phyloP scores from a whole-genome alignment of 345 rosid species.

The Aquilaria malaccensis region DNA sequence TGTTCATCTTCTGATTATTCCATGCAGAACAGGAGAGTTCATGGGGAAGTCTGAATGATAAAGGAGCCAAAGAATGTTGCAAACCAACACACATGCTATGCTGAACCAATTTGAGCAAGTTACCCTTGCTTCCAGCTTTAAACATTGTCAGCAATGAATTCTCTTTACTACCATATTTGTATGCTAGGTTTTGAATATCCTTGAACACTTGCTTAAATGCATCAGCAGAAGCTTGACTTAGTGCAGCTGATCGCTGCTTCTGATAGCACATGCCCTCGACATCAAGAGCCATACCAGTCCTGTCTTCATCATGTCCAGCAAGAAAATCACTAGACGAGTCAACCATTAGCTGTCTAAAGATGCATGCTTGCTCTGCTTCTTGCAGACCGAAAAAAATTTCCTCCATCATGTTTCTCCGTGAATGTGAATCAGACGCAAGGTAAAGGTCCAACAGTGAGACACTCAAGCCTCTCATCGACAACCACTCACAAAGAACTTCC shows the following conservation, averaged over 20 bases:
- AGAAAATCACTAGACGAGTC: conserved; percentile 55
- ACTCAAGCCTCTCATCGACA: conserved; percentile 68
- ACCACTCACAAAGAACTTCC: conserved; percentile 85
- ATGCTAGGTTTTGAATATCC: conserved; percentile 66
- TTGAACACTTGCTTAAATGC: conserved; percentile 68
- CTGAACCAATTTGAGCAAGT: conserved; percentile 64
- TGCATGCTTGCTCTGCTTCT: conserved; percentile 61
- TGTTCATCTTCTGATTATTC: conserved; percentile 39
- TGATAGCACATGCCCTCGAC: conserved; percentile 39
- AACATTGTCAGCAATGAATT: conserved; percentile 75
- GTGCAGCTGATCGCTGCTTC: conserved; percentile 72
- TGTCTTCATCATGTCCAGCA: conserved; percentile 32
- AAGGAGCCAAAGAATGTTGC: conserved; percentile 69
- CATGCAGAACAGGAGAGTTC: conserved; percentile 60
- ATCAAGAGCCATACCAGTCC: conserved; percentile 27
- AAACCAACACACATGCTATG: conserved; percentile 89
- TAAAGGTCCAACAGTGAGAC: conserved; percentile 78
- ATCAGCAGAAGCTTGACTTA: conserved; percentile 66
- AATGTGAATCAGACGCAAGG: conserved; percentile 40
- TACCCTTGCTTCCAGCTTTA: conserved; percentile 96
- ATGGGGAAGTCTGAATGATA: conserved; percentile 77
- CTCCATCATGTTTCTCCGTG: conserved; percentile 52
- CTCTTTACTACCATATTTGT: conserved; percentile 46
- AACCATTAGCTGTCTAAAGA: conserved; percentile 66
- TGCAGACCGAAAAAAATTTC: conserved; percentile 56